Evolutionary conservation across 2,329 filamentous ascomycete genomes (phyloP), one percentile per base, ranked within the genome.

Genomic region (Aspergillus tubingensis): DNA sequence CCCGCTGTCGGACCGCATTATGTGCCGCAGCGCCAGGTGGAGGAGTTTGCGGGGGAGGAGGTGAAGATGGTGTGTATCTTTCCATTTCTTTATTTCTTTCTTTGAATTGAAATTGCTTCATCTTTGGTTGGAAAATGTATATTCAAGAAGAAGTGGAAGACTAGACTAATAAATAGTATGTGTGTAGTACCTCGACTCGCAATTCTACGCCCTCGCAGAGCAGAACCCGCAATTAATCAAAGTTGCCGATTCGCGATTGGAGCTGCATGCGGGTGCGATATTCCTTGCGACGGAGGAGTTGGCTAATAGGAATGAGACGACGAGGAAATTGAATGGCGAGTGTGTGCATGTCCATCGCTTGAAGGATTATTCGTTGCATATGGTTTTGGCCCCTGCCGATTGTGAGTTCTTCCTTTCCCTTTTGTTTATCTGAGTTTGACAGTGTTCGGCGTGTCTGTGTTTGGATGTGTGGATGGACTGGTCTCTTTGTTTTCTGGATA

Each of bases 311-410:
- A 65, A 62, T 6, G 62, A 62, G 2, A 54, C 67, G 7, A 67
- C 68, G 2, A 36, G 60, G 48, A 43, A 54, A 6, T 63, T 70
- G 55, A 83, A 87, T 64, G 90, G 91, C 13, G 92, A 96, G 76
- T 84, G 96, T 53, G 88, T 86, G 68, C 92, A 96, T 74, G 84
- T 92, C 15, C 92, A 96, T 75, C 85, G 86, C 36, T 86, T 83
- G 4, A 64, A 67, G 23, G 92, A 96, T 63, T 85, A 88, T 64
- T 90, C 87, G 0, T 80, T 94, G 82, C 92, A 96, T 76, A 80
- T 94, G 77, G 89, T 86, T 44, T 79, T 96, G 59, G 90, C 95
- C 65, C 91, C 91, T 0, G 85, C 89, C 38, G 92, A 96, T 73
- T 90, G 89, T 74, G 66, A 57, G 70, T 59, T 43, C 8, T 32